These are phyloP conservation scores for Huntiella decipiens DNA, from an alignment of 2,329 filamentous ascomycete species.

Conservation along the genomic window DNA sequence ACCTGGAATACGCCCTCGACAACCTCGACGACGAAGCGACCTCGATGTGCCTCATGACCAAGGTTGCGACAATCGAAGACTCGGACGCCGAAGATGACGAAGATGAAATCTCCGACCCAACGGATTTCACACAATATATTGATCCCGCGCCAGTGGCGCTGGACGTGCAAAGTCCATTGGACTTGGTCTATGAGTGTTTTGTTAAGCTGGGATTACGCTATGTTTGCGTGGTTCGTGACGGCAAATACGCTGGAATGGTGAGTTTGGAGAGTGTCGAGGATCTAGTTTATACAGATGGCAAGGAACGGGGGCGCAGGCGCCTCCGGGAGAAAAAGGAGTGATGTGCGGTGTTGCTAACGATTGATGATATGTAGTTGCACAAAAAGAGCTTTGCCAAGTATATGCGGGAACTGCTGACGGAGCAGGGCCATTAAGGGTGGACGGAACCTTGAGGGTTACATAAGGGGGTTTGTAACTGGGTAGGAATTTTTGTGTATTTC, in stretches of 20 bases:
- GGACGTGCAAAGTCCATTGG: conserved; percentile 78
- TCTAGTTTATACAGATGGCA: background rate
- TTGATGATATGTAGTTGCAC: conserved; percentile 39
- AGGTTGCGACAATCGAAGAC: conserved; percentile 43
- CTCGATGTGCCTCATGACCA: conserved; percentile 65
- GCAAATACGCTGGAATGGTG: conserved; percentile 75
- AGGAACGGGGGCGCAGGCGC: no score
- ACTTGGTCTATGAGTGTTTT: conserved; percentile 91
- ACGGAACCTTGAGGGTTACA: background rate
- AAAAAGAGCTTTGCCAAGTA: conserved; percentile 97
- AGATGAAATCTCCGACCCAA: conserved; percentile 33
- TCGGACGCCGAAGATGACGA: conserved; percentile 34
- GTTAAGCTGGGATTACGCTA: conserved; percentile 84
- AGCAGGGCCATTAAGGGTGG: conserved; percentile 15
- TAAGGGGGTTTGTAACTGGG: background rate
- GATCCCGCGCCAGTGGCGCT: conserved; percentile 78
- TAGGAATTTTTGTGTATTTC: background rate
- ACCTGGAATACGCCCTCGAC: conserved; percentile 84
- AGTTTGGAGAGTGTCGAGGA: conserved; percentile 17
- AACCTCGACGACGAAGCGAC: conserved; percentile 56
- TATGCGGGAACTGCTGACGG: conserved; percentile 61
- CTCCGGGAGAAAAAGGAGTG: no score
- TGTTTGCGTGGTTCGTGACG: conserved; percentile 72
- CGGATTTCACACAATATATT: conserved; percentile 79
- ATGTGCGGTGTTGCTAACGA: background rate